Conservation (phyloP, 2,329 filamentous ascomycete species). For the Colletotrichum karsti region DNA sequence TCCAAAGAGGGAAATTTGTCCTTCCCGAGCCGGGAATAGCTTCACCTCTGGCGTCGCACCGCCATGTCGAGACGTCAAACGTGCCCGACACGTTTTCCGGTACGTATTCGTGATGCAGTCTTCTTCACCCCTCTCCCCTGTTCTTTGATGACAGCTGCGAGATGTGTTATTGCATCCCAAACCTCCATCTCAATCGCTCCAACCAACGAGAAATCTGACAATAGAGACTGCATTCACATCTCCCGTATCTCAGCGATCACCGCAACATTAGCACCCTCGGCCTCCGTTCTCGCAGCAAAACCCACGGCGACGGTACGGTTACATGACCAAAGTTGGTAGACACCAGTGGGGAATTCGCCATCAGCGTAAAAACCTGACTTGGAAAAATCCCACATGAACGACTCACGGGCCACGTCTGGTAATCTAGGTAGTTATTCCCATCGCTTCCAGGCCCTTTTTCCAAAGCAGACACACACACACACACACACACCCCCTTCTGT, state of each 20-base stretch:
- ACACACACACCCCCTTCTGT: neutral
- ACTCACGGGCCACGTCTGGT: slow-evolving; percentile 3
- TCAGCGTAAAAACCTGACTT: neutral
- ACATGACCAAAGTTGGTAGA: neutral
- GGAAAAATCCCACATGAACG: slow-evolving; percentile 4
- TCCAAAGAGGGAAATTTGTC: neutral
- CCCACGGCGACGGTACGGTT: neutral
- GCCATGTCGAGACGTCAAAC: neutral
- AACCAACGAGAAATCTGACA: neutral
- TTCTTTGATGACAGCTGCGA: neutral
- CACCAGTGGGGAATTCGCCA: slow-evolving; percentile 4
- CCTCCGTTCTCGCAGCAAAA: slow-evolving; percentile 5
- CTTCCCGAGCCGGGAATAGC: slow-evolving; percentile 13
- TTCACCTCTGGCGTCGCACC: neutral
- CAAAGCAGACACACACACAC: neutral
- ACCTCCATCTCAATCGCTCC: neutral
- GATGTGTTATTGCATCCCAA: neutral
- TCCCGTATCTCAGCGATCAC: neutral
- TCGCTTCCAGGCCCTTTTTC: neutral
- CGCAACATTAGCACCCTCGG: neutral
- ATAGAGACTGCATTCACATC: neutral
- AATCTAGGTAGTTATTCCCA: neutral
- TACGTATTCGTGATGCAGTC: neutral
- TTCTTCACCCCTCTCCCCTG: neutral
- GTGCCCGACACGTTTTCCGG: slow-evolving; percentile 6